A percentile compares a stretch with the other conserved stretches of the same genome.
Conservation (phyloP, 352 stramenopile genomes). For the Phytophthora rubi region DNA sequence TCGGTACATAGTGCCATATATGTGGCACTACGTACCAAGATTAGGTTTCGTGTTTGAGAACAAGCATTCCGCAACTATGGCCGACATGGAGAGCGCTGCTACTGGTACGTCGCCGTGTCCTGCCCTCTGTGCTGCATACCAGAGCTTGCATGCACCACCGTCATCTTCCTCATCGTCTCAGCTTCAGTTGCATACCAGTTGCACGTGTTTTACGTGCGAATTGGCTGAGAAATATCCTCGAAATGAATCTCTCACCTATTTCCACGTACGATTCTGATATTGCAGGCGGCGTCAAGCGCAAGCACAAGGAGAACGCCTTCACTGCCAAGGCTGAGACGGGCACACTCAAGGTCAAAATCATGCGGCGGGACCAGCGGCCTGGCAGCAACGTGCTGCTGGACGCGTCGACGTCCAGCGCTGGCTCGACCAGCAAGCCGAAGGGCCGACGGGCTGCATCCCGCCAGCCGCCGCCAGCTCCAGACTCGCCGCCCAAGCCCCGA, state of each 20-base stretch:
- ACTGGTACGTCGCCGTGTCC: constrained; percentile 12
- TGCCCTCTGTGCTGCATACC: neutral
- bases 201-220: neutral
- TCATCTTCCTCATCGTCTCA: neutral
- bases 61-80: constrained; percentile 19
- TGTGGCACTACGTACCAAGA: neutral
- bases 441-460: constrained; percentile 13
- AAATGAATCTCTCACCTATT: too few species aligned
- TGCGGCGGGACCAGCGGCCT: constrained; percentile 51
- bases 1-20: too few species aligned
- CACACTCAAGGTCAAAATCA: constrained; percentile 83
- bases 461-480: constrained; percentile 13
- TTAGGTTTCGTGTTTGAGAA: neutral
- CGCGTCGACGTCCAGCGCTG: constrained; percentile 1
- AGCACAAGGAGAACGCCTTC: constrained; percentile 78
- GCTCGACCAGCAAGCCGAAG: constrained; percentile 7
- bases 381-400: neutral
- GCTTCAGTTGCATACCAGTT: constrained; percentile 7
- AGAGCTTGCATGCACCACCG: neutral
- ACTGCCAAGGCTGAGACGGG: constrained; percentile 79
- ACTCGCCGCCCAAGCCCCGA: constrained; percentile 73
- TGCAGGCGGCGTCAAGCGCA: constrained; percentile 61
- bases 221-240: neutral
- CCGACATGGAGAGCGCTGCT: constrained; percentile 23
- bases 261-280: neutral